Evolutionary conservation across 805 yeast species (phyloP), one percentile per base, ranked within the genome.

Genomic region (Starmerella stigmatis): DNA sequence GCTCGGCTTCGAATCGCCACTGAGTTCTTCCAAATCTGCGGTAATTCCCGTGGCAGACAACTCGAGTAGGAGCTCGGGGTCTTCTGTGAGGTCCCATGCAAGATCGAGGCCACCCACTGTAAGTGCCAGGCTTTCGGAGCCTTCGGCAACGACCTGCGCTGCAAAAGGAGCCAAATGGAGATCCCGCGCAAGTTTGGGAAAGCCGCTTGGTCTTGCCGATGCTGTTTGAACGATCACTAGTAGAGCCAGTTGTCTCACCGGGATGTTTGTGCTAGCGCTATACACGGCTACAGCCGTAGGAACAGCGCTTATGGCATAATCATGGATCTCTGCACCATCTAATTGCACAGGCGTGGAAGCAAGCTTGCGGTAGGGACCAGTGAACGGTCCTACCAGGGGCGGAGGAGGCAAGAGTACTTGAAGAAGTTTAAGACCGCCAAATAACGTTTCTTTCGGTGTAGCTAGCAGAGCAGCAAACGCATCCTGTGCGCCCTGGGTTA

Each of bases 211-310:
- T 25, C 39, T 43, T 3, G 30, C 42, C 8, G 44, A 50, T 27
- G 44, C 58, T 40, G 50, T 49, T 47, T 37, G 63, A 52, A 36
- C 56, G 52, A 39, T 54, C 6, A 49, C 44, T 22, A 45, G 40
- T 19, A 55, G 33, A 3, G 54, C 48, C 16, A 41, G 42, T 33
- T 55, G 52, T 1, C 57, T 41, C 16, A 55, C 41, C 3, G 43
- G 39, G 9, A 31, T 16, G 20, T 46, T 51, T 1, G 53, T 47
- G 30, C 47, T 40, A 9, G 55, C 50, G 2, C 50, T 27, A 27
- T 55, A 53, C 1, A 54, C 28, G 2, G 49, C 31, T n/a, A 36
- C 26, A 7, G 54, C 47, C 13, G 51, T 35, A 5, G 50, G 52
- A 3, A 37, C 33, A 1, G 47, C 38, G 4, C 20, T 40, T 1